Evolutionary conservation across 169 alveolate species (phyloP).

Genomic region (Pseudocohnilembus persalinus): DNA sequence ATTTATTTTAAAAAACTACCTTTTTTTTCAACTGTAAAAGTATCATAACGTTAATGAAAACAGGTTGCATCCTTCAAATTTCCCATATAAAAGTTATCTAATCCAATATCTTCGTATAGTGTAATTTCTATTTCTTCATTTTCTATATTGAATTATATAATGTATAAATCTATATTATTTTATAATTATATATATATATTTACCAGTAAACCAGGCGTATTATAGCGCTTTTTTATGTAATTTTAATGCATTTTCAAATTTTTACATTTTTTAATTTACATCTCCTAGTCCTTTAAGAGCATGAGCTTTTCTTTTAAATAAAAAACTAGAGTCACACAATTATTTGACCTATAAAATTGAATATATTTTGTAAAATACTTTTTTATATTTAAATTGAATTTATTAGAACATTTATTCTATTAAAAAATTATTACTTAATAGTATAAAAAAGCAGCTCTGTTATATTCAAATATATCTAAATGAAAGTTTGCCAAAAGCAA

Average conservation of each 20-base stretch:
- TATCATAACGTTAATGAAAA: neutral
- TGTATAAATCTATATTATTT: neutral
- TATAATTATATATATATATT: too few relatives aligned
- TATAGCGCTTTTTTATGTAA: neutral
- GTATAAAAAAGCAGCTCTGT: neutral
- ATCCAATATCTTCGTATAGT: neutral
- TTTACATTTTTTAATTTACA: neutral
- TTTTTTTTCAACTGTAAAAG: neutral
- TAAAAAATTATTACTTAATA: neutral
- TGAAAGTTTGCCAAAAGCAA: neutral
- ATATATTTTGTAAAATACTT: too few relatives aligned
- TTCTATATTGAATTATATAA: neutral
- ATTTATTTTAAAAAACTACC: neutral
- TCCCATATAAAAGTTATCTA: neutral
- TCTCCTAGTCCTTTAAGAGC: neutral
- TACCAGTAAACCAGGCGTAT: neutral
- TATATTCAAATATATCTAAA: neutral
- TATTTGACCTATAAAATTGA: neutral
- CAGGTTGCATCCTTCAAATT: neutral
- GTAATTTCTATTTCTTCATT: neutral
- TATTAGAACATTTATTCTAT: neutral
- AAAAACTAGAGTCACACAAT: neutral
- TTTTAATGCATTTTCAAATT: neutral
- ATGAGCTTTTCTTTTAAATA: neutral
- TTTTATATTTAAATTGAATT: too few relatives aligned